Percentiles rank a stretch among this genome's conserved stretches.
These are phyloP conservation scores for Secale cereale DNA, from an alignment of 176 grass and related monocot genomes.

Conservation along the genomic window DNA sequence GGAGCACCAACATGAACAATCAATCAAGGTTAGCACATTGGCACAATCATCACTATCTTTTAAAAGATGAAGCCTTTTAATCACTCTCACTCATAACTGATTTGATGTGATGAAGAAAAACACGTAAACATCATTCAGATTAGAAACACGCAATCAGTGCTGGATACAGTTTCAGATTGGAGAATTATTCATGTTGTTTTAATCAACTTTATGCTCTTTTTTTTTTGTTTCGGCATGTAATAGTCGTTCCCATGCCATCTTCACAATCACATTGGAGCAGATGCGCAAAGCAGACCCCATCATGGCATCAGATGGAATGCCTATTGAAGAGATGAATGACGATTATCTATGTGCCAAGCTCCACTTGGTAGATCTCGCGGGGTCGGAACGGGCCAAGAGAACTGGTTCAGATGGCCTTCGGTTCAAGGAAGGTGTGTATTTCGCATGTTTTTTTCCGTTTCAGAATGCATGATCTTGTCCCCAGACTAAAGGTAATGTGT, in stretches of 20 bases:
- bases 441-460: constrained; percentile 13
- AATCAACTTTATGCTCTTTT: constrained; percentile 44
- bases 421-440: constrained; percentile 90
- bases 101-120: not conserved
- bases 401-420: constrained; percentile 95
- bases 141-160: not conserved
- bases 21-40: constrained; percentile 73
- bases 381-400: constrained; percentile 91
- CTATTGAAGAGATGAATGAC: constrained; percentile 77
- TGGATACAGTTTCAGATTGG: not conserved
- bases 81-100: not conserved
- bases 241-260: constrained; percentile 99
- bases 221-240: constrained; percentile 39
- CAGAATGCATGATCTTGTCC: not conserved
- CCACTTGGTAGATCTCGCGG: constrained; percentile 95
- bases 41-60: not conserved
- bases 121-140: not conserved
- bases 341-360: constrained; percentile 97
- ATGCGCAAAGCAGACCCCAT: constrained; percentile 84
- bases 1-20: constrained; percentile 98
- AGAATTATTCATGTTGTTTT: not conserved
- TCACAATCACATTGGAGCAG: constrained; percentile 99
- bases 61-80: not conserved
- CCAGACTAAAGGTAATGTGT: not conserved
- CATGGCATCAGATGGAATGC: constrained; percentile 61